Evolutionary conservation across 2,329 filamentous ascomycete species (phyloP), one percentile per base, ranked within the genome.

Genomic region (Clonostachys rhizophaga): DNA sequence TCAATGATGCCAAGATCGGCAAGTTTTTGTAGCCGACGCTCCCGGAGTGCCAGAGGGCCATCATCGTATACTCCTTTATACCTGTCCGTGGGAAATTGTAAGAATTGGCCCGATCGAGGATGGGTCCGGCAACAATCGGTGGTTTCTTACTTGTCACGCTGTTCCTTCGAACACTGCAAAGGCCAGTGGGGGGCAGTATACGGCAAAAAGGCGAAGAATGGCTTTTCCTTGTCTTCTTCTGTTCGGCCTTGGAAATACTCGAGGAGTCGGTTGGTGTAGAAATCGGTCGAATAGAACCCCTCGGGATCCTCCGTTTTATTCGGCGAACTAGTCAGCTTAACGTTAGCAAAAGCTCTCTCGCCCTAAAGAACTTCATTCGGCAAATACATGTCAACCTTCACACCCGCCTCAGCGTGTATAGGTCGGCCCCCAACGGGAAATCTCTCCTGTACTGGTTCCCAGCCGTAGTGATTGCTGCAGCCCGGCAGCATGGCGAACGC

Each of bases 151-250:
- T 81, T 77, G 16, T 71, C 66, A 40, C 78, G 73, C 46, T 75
- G 74, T 49, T 80, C 72, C 44, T 67, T 60, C 0, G 79, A 78
- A 0, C 78, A 78, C 54, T 84, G 81, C 7, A 84, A 62, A 2
- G 81, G 81, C 81, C 81, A 84, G 52, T 84, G 80, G 2, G 80
- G 80, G 0, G 80, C 81, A 0, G 79, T 80, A 58, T 83, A 84
- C 2, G 80, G 78, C 3, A 80, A 65, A 56, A 82, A 83, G 2
- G 65, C 78, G 54, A 83, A 84, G 64, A 84, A 83, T 0, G 79
- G 75, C 9, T 41, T 33, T 5, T 63, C 53, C 12, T 63, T 58
- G 2, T 56, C 54, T 6, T 48, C 61, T 49, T 55, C 63, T 50
- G 57, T 71, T 63, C 76, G 77, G 73, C 76, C 72, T 35, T 67